Base-by-base conservation (phyloP, 495 filamentous ascomycete genomes). In the Podospora sp. region DNA sequence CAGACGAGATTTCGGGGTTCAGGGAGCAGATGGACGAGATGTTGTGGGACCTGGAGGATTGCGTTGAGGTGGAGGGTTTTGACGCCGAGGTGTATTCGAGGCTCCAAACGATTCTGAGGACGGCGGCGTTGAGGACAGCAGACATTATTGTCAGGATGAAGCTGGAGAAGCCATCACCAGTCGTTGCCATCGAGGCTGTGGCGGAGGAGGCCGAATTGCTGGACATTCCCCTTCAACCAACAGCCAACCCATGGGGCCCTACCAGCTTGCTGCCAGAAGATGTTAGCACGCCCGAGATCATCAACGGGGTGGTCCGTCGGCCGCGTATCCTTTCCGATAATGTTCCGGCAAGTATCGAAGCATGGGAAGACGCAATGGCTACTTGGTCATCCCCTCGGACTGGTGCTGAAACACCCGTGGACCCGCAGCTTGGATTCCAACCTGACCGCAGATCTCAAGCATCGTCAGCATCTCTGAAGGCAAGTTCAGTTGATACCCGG, bases 41-140 rank as follows among this genome's bases (percentile, higher is more conserved):
- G 24, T 58, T 80, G 11, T 82, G 79, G 77, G 79, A 79, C 62
- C 76, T 82, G 60, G 79, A 82, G 65, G 79, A 82, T 40, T 78
- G 71, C 68, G 69, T 79, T 67, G 76, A 80, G 59, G 71, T 71
- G 18, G 75, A 75, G 51, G 73, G 77, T 4, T 82, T 80, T 66
- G 76, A 79, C 56, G 57, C 71, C n/a, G 70, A 69, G 65, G 77
- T 79, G 46, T 80, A 75, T 55, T 66, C 73, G 29, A 74, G 72
- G 49, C 70, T 82, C 29, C 78, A 80, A 66, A 73, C 72, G 26
- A 63, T 76, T 51, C 77, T 79, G 58, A 73, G 77, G 25, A 74
- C 69, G 51, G 76, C 77, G 4, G 78, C 79, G 6, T 71, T 76
- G 2, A 75, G 73, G 63, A 77, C 79, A 51, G 62, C 69, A 53